phyloP scores from a whole-genome alignment of 257 asterid genomes.

The Gentiana macrophylla region DNA sequence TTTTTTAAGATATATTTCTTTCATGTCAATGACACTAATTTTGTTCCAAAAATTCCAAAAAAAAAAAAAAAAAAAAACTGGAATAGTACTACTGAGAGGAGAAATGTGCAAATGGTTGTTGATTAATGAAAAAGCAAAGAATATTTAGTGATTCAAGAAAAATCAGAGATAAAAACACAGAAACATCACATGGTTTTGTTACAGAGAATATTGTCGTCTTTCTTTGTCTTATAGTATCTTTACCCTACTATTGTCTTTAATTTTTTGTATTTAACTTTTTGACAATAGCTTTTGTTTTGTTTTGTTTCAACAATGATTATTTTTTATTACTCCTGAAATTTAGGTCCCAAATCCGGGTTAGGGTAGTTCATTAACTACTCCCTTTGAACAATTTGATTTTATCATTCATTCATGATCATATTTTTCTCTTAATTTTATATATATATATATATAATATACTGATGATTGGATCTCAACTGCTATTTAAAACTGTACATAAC shows the following conservation, averaged over 20 bases:
- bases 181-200: constrained; percentile 29
- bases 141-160: background rate
- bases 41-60: background rate
- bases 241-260: constrained; percentile 6
- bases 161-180: constrained; percentile 3
- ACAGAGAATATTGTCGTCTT: background rate
- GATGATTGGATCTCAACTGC: too few relatives aligned
- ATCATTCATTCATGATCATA: too few relatives aligned
- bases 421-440: too few relatives aligned
- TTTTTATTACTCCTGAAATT: constrained; percentile 13
- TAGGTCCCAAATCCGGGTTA: constrained; percentile 15
- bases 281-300: constrained; percentile 7
- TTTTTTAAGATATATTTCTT: too few relatives aligned
- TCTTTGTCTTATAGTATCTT: constrained; percentile 17
- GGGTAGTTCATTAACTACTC: background rate
- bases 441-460: too few relatives aligned
- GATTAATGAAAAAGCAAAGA: background rate
- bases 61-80: too few relatives aligned
- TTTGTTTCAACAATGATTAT: constrained; percentile 3
- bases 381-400: constrained; percentile 2
- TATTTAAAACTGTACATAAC: too few relatives aligned
- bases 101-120: background rate
- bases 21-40: too few relatives aligned
- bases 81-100: too few relatives aligned
- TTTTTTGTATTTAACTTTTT: constrained; percentile 11